These are phyloP conservation scores for Neurospora sp. DNA, from an alignment of 495 filamentous ascomycete species.

Conservation along the genomic window DNA sequence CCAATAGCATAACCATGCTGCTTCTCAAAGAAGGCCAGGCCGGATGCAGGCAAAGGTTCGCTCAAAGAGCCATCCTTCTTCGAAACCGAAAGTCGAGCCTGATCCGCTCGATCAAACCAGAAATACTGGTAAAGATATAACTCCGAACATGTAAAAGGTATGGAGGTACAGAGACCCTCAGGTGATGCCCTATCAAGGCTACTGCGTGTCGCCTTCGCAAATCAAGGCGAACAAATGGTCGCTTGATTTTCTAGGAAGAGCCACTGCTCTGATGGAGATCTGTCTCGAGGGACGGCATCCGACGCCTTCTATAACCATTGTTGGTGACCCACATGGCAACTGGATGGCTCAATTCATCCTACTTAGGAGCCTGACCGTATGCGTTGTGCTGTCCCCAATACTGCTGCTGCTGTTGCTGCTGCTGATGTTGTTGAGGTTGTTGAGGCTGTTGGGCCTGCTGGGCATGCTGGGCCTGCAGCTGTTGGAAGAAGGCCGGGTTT, in stretches of 20 bases:
- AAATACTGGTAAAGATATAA: not conserved
- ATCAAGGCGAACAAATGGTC: not conserved
- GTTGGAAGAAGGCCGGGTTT: conserved; percentile 53
- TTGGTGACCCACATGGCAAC: not conserved
- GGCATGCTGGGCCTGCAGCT: conserved; percentile 16
- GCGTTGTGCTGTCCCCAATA: conserved; percentile 2
- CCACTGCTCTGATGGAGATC: no score
- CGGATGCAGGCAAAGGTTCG: not conserved
- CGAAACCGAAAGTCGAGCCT: not conserved
- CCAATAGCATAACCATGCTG: not conserved
- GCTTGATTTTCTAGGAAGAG: not conserved
- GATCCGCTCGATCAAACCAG: not conserved
- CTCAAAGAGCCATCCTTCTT: not conserved
- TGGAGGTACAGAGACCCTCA: not conserved
- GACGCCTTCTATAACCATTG: not conserved
- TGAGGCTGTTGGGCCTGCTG: conserved; percentile 8
- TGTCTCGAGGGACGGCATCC: not conserved
- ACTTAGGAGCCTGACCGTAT: conserved; percentile 1
- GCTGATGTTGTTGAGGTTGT: conserved; percentile 25
- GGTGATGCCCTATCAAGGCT: not conserved
- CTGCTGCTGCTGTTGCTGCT: conserved; percentile 10
- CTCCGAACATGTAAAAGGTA: not conserved
- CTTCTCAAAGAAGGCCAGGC: not conserved
- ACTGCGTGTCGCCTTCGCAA: not conserved
- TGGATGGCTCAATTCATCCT: not conserved